These are phyloP conservation scores for Trichoderma endophyticum DNA, from an alignment of 2,329 filamentous ascomycete species.

Conservation along the genomic window DNA sequence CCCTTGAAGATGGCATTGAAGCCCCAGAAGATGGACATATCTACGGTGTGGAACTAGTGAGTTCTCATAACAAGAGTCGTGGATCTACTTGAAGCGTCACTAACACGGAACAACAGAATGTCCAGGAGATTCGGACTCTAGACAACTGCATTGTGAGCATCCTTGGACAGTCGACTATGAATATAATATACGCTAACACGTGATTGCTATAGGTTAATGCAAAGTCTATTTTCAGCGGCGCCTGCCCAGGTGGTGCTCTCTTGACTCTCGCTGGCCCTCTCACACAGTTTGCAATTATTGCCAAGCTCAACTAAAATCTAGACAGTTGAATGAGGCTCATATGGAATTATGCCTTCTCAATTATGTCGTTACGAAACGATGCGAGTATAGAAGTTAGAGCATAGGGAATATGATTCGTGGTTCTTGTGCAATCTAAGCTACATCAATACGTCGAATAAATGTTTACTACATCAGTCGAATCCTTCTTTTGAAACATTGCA, in stretches of 20 bases:
- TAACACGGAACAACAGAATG: not conserved
- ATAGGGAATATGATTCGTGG: not conserved
- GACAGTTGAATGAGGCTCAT: not conserved
- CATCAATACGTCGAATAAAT: not conserved
- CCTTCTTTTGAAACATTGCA: not conserved
- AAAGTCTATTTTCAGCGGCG: not conserved
- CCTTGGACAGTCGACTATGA: not conserved
- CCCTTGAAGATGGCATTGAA: not conserved
- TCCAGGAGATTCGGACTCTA: not conserved
- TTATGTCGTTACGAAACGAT: too few species aligned
- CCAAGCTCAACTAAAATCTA: not conserved
- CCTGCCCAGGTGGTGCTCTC: not conserved
- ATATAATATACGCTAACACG: not conserved
- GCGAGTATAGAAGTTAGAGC: too few species aligned
- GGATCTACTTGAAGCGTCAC: not conserved
- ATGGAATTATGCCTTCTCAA: too few species aligned
- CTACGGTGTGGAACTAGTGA: not conserved
- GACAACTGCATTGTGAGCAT: not conserved
- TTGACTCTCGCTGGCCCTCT: not conserved
- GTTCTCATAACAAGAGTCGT: not conserved
- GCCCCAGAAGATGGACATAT: not conserved
- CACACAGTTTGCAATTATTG: not conserved
- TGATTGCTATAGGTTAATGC: not conserved
- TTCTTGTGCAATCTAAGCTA: not conserved
- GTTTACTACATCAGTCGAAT: not conserved